These are phyloP conservation scores for Entamoeba invadens DNA, from an alignment of 208 protist genomes.

Conservation along the genomic window DNA sequence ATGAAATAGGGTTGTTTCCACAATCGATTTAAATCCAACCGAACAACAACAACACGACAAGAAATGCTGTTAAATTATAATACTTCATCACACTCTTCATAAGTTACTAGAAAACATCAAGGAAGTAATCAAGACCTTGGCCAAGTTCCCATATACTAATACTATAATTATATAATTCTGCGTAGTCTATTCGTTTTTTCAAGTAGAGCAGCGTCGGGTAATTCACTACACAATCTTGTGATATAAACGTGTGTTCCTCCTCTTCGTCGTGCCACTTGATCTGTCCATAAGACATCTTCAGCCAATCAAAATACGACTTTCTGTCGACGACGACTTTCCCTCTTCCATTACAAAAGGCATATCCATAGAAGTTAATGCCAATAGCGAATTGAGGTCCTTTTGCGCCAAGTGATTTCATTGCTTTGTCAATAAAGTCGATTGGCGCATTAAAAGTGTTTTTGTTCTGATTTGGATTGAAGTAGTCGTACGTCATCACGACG, in stretches of 20 bases:
- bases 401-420: neutral
- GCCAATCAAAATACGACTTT: neutral
- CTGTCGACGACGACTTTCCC: neutral
- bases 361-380: neutral
- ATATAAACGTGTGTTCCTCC: neutral
- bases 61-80: too few species aligned
- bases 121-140: neutral
- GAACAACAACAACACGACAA: too few species aligned
- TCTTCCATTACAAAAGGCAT: neutral
- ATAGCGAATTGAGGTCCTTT: neutral
- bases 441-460: neutral
- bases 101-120: neutral
- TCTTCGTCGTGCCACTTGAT: neutral
- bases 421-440: neutral
- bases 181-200: neutral
- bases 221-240: neutral
- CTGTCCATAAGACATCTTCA: neutral
- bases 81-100: neutral
- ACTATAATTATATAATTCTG: neutral
- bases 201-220: neutral
- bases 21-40: too few species aligned
- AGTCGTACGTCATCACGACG: neutral
- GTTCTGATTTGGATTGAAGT: neutral
- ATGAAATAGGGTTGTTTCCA: too few species aligned
- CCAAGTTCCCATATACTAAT: neutral